A percentile compares a stretch with the other conserved stretches of the same genome.
phyloP scores from a whole-genome alignment of 1,284 basidiomycete species.

The Sanghuangporus sanghuang region DNA sequence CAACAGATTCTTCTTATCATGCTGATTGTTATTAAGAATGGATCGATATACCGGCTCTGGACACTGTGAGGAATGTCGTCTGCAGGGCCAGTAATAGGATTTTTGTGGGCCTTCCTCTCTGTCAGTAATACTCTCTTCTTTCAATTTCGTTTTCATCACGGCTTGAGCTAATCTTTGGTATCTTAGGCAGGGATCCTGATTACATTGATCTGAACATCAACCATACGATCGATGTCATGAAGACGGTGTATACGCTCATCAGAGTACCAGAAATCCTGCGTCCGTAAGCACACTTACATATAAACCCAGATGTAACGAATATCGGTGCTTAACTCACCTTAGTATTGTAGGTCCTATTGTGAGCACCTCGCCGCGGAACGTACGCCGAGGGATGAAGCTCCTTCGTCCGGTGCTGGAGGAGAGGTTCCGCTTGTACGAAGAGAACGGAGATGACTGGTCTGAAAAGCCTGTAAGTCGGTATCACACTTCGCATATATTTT shows the following conservation, averaged over 20 bases:
- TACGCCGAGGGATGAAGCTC: constrained; percentile 24
- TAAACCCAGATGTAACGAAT: neutral
- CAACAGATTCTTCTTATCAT: neutral
- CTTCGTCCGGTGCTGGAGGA: constrained; percentile 34
- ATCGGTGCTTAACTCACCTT: neutral
- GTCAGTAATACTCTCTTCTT: constrained; percentile 22
- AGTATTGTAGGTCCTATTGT: constrained; percentile 5
- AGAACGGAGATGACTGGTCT: constrained; percentile 31
- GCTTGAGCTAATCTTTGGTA: neutral
- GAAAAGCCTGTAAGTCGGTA: constrained; percentile 33
- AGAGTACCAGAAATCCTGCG: constrained; percentile 32
- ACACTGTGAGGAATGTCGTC: constrained; percentile 35
- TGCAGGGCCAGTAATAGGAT: constrained; percentile 35
- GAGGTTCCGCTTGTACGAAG: constrained; percentile 27
- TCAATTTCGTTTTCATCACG: neutral
- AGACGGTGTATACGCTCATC: constrained; percentile 24
- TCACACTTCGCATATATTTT: neutral
- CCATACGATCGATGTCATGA: constrained; percentile 29
- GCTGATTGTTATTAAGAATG: constrained; percentile 28
- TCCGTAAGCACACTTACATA: constrained; percentile 6
- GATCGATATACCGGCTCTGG: constrained; percentile 29
- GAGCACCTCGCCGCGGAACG: neutral
- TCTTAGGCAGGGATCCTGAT: constrained; percentile 36
- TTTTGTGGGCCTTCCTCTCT: constrained; percentile 36
- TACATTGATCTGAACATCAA: constrained; percentile 33